Conservation (phyloP, 2,329 filamentous ascomycete genomes). For the Pseudogymnoascus sp. region DNA sequence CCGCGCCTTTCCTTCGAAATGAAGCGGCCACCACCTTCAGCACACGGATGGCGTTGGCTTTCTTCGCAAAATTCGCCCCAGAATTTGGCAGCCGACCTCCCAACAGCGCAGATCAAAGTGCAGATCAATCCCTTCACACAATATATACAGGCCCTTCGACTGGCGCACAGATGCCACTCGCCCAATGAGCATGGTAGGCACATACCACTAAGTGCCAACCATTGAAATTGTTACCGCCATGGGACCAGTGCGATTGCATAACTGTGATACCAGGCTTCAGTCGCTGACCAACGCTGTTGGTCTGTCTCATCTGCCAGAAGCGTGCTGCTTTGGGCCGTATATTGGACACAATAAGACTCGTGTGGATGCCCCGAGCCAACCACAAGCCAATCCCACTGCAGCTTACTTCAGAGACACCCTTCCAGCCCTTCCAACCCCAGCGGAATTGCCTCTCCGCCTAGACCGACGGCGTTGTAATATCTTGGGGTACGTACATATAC, state of each 20-base stretch:
- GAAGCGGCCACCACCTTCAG: background rate
- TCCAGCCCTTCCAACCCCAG: background rate
- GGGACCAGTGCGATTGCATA: background rate
- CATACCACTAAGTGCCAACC: background rate
- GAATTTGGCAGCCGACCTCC: conserved; percentile 1
- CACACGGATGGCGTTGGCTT: background rate
- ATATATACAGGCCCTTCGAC: background rate
- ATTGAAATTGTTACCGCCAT: background rate
- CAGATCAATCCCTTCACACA: background rate
- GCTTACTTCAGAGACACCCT: background rate
- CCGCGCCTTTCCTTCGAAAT: background rate
- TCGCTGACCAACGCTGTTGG: background rate
- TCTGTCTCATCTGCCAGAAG: background rate
- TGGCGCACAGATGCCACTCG: background rate
- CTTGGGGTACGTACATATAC: conserved; percentile 3
- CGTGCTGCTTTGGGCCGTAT: background rate
- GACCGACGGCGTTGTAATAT: background rate
- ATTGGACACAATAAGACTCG: background rate
- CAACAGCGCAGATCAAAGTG: background rate
- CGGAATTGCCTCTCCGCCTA: background rate
- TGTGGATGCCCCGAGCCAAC: background rate
- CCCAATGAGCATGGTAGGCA: background rate
- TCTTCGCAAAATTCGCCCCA: background rate
- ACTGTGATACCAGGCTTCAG: background rate
- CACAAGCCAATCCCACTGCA: background rate